phyloP scores from a whole-genome alignment of 148 eudicot species.

The Gaultheria prostrata region DNA sequence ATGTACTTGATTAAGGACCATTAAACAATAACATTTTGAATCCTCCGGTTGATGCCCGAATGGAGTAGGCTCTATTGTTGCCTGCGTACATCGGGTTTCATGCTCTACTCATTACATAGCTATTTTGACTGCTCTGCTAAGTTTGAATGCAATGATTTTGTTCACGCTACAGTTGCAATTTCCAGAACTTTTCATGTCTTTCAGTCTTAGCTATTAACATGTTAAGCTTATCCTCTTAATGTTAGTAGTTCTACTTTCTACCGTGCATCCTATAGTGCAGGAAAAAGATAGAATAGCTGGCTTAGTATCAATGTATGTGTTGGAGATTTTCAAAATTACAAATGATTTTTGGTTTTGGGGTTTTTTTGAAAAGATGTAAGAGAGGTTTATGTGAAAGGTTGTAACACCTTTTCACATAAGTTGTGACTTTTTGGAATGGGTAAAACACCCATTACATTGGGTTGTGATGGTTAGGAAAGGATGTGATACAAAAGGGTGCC shows the following conservation, averaged over 20 bases:
- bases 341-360: no score
- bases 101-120: background rate
- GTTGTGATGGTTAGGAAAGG: no score
- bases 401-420: no score
- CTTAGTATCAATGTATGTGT: background rate
- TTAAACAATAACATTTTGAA: background rate
- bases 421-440: no score
- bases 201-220: no score
- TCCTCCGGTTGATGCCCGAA: background rate
- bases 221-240: background rate
- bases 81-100: no score
- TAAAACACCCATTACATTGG: no score
- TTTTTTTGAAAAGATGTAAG: no score
- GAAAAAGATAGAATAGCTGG: background rate
- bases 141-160: background rate
- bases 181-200: background rate
- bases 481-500: no score
- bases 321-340: no score
- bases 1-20: background rate
- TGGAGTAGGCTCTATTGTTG: background rate
- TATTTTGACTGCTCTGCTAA: background rate
- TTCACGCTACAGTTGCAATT: background rate
- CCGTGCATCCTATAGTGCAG: conserved; percentile 14
- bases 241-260: conserved; percentile 1
- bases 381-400: no score